Evolutionary conservation across 2,329 filamentous ascomycete genomes (phyloP).

Genomic region (Aspergillus brasiliensis): DNA sequence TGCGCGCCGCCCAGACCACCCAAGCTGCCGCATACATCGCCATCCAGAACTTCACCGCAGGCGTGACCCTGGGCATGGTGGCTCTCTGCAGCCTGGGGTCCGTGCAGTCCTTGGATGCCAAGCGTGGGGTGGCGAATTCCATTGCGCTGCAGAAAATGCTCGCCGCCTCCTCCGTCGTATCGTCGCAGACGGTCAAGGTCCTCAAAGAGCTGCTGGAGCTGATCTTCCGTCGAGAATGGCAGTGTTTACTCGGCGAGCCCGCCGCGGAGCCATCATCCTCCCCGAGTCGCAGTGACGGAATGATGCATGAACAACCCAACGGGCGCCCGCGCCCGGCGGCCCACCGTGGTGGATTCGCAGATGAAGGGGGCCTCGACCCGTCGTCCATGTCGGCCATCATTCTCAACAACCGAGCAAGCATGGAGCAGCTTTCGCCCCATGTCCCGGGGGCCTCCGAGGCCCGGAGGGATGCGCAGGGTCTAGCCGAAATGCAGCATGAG

Average conservation of each 20-base stretch:
- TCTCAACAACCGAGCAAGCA: too few relatives aligned
- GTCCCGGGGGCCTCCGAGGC: too few relatives aligned
- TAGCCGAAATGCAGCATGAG: too few relatives aligned
- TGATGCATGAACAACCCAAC: too few relatives aligned
- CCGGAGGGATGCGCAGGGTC: too few relatives aligned
- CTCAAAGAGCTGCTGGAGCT: neutral
- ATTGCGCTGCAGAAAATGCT: neutral
- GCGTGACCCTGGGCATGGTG: neutral
- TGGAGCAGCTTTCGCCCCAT: too few relatives aligned
- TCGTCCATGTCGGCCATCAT: too few relatives aligned
- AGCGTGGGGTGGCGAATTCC: conserved; percentile 39
- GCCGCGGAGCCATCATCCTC: neutral
- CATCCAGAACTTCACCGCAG: neutral
- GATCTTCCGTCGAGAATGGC: conserved; percentile 28
- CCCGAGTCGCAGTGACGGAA: too few relatives aligned
- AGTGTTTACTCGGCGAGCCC: neutral
- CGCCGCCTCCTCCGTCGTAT: neutral
- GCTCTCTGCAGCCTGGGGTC: neutral
- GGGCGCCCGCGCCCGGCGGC: too few relatives aligned
- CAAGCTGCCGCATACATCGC: neutral
- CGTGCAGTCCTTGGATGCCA: conserved; percentile 25
- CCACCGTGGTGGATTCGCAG: too few relatives aligned
- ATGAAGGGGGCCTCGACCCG: too few relatives aligned
- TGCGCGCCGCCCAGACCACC: neutral
- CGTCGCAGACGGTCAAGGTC: neutral